Conservation (phyloP, 176 grass and related monocot genomes). For the Zoysia pacifica region DNA sequence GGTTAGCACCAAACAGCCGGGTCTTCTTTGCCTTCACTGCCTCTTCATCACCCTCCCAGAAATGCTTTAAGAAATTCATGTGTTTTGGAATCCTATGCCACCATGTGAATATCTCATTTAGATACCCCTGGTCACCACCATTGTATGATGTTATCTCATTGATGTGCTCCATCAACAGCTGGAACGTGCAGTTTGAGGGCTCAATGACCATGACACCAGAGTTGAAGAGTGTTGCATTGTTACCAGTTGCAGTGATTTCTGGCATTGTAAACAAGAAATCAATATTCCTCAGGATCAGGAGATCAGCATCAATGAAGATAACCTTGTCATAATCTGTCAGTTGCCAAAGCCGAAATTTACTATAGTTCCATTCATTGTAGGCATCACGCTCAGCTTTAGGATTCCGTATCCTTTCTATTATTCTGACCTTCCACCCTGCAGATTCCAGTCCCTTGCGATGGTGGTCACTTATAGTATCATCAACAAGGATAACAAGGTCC, state of each 20-base stretch:
- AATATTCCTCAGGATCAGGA: conserved; percentile 83
- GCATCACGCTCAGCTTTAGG: conserved; percentile 85
- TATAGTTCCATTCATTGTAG: conserved; percentile 99
- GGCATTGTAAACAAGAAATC: conserved; percentile 93
- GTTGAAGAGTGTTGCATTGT: conserved; percentile 92
- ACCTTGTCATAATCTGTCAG: conserved; percentile 98
- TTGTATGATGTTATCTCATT: conserved; percentile 93
- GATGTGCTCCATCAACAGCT: conserved; percentile 87
- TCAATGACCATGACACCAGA: conserved; percentile 95
- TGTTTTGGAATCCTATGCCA: conserved; percentile 87
- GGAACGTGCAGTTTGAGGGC: conserved; percentile 91
- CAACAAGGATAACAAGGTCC: conserved; percentile 89
- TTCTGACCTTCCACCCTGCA: conserved; percentile 89
- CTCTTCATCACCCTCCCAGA: conserved; percentile 94
- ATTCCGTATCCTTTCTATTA: conserved; percentile 84
- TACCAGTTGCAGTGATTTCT: conserved; percentile 82
- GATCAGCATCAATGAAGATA: conserved; percentile 94
- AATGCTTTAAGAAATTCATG: conserved; percentile 98
- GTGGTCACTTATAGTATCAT: conserved; percentile 66
- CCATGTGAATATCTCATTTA: conserved; percentile 98
- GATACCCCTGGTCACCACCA: conserved; percentile 86
- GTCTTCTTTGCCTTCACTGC: conserved; percentile 80
- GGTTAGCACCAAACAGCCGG: conserved; percentile 65
- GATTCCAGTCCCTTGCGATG: conserved; percentile 69
- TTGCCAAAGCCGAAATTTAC: conserved; percentile 96